phyloP scores from a whole-genome alignment of 192 early-diverging fungal species.

The Borealophlyctis nickersoniae region DNA sequence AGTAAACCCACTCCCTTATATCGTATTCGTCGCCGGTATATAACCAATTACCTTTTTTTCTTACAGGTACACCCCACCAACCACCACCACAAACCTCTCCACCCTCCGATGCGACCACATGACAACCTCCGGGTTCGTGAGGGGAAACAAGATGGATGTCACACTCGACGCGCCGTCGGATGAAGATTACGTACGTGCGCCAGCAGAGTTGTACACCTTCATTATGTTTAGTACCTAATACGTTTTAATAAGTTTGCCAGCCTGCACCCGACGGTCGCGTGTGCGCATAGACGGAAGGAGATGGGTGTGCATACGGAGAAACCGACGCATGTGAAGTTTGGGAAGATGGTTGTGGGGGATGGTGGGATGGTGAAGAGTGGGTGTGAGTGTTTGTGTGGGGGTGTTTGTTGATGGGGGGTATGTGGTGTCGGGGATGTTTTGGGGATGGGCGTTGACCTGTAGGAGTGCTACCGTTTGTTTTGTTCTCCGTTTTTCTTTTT shows the following conservation, averaged over 20 bases:
- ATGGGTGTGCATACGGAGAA: slow-evolving; percentile 10
- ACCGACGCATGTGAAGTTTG: slow-evolving; percentile 14
- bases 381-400: background rate
- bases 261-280: slow-evolving; percentile 16
- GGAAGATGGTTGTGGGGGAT: background rate
- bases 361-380: background rate
- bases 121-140: slow-evolving; percentile 33
- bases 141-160: slow-evolving; percentile 34
- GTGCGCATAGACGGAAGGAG: slow-evolving; percentile 7
- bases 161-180: slow-evolving; percentile 6
- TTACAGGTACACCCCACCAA: slow-evolving; percentile 18
- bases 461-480: too few relatives aligned
- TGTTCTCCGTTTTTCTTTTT: too few relatives aligned
- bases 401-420: background rate
- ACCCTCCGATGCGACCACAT: slow-evolving; percentile 11
- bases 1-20: slow-evolving; percentile 14
- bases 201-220: background rate
- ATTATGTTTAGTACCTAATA: background rate
- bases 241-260: background rate
- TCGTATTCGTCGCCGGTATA: background rate
- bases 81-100: background rate
- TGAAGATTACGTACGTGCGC: background rate
- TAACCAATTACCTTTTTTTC: slow-evolving; percentile 3
- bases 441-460: too few relatives aligned
- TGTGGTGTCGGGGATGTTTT: too few relatives aligned